These are phyloP conservation scores for Cantharellus anzutake DNA, from an alignment of 768 basidiomycete genomes.

Conservation along the genomic window DNA sequence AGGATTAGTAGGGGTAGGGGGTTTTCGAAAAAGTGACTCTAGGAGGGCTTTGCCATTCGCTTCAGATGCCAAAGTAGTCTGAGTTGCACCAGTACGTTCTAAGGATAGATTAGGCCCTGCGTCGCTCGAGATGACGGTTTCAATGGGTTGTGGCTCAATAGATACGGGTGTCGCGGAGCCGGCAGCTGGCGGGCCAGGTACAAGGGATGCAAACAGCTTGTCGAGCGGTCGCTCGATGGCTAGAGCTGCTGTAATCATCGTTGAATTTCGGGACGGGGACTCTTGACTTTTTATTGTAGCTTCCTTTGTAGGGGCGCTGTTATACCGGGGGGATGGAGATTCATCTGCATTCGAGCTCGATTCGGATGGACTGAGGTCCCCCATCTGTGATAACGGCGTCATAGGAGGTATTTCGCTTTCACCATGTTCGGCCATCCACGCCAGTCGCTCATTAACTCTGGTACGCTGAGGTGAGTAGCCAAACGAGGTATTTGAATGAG, in stretches of 20 bases:
- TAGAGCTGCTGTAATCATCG: not conserved
- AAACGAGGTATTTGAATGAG: too few relatives aligned
- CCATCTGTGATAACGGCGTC: not conserved
- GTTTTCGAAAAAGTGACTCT: not conserved
- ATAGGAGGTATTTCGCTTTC: not conserved
- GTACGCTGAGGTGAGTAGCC: too few relatives aligned
- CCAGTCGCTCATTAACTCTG: not conserved
- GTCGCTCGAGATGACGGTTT: too few relatives aligned
- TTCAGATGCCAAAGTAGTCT: too few relatives aligned
- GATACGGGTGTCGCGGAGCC: too few relatives aligned
- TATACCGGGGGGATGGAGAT: not conserved
- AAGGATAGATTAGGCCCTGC: too few relatives aligned
- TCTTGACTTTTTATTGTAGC: not conserved
- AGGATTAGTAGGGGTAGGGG: too few relatives aligned
- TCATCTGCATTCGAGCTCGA: not conserved
- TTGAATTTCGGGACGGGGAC: not conserved
- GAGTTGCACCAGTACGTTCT: too few relatives aligned
- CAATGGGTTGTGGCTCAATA: too few relatives aligned
- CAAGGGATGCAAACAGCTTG: not conserved
- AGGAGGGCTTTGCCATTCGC: not conserved
- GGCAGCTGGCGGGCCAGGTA: too few relatives aligned
- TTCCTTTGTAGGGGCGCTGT: not conserved
- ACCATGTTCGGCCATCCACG: not conserved
- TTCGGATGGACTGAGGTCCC: not conserved
- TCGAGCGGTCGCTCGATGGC: not conserved